Evolutionary conservation across 768 basidiomycete species (phyloP), one percentile per base, ranked within the genome.

Genomic region (Termitomyces sp.): DNA sequence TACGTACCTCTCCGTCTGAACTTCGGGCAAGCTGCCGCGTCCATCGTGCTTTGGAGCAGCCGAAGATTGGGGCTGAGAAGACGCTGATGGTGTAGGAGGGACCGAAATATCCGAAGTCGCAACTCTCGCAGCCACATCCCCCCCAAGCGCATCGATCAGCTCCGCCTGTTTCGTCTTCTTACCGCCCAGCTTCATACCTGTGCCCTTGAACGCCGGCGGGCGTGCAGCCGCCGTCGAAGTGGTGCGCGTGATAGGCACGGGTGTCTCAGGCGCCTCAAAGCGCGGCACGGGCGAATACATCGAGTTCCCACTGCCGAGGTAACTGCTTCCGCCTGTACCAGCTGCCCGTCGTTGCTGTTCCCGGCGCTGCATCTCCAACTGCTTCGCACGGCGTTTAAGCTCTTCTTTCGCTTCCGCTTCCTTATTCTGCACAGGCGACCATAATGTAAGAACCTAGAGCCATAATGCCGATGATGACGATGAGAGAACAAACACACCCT

Each of bases 401-500:
- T 98, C 96, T 72, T 99, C 97, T 72, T 99, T 99, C 2, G 96
- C 97, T 70, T 99, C 97, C 6, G 94, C 94, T 76, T 99, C 97
- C 76, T 98, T 98, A 80, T 99, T 98, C 90, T 96, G 65, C 14
- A 57, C 31, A 53, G 46, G 34, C 31, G 51, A 54, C 38, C 20
- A 5, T 29, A 3, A 3, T 12, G 42, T 59, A 50, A 61, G 12
- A 46, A 62, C 32, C 20, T 12, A 36, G 14, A 31, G 4, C 25
- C 45, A 54, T 34, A 15, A 25, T 29, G 59, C 20, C 14, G 25
- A 15, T 29, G 59, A 36, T 17, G 25, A 15, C 43, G 42, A 53
- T 57, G 51, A 59, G 2, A 25, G 20, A 53, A 48, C 32, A 62
- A 46, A 43, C 88, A 63, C 71, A 95, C 94, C 74, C 92, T 83